phyloP scores from a whole-genome alignment of 2,329 filamentous ascomycete species.

The Sphaerostilbella broomeana region DNA sequence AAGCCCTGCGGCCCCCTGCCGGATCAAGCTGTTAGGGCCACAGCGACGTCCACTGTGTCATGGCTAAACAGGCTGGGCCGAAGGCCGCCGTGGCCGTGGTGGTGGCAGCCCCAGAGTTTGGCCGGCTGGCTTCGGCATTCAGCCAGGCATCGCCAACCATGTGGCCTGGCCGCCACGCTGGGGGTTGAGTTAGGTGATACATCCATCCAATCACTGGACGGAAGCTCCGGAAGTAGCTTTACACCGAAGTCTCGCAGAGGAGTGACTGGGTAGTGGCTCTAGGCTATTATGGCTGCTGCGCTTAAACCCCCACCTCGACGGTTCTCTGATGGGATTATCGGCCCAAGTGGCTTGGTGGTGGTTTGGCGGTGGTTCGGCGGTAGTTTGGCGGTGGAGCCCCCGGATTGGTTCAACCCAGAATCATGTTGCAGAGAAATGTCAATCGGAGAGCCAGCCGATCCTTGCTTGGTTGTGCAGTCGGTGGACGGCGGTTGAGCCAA shows the following conservation, averaged over 20 bases:
- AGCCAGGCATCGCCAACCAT: constrained; percentile 1
- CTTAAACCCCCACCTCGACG: neutral
- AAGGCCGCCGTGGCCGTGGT: constrained; percentile 2
- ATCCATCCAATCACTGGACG: neutral
- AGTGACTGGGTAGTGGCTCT: no score
- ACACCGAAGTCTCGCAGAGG: no score
- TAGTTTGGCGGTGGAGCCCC: no score
- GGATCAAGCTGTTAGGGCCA: constrained; percentile 1
- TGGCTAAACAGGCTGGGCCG: no score
- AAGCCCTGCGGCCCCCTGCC: no score
- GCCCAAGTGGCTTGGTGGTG: no score
- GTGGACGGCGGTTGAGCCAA: neutral
- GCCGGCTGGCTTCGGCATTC: constrained; percentile 15
- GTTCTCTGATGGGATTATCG: neutral
- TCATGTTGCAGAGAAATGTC: no score
- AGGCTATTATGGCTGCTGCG: neutral
- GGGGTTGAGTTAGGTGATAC: neutral
- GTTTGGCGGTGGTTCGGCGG: no score
- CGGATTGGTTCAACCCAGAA: no score
- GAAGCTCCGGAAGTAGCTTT: constrained; percentile 1
- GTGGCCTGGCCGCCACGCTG: constrained; percentile 3
- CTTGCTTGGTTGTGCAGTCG: no score
- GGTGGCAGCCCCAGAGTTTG: constrained; percentile 4
- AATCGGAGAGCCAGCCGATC: no score
- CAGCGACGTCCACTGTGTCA: neutral